Percentiles rank a stretch among this genome's conserved stretches.
phyloP scores from a whole-genome alignment of 225 moss, liverwort and hornwort species.

The Marchantia polymorpha region DNA sequence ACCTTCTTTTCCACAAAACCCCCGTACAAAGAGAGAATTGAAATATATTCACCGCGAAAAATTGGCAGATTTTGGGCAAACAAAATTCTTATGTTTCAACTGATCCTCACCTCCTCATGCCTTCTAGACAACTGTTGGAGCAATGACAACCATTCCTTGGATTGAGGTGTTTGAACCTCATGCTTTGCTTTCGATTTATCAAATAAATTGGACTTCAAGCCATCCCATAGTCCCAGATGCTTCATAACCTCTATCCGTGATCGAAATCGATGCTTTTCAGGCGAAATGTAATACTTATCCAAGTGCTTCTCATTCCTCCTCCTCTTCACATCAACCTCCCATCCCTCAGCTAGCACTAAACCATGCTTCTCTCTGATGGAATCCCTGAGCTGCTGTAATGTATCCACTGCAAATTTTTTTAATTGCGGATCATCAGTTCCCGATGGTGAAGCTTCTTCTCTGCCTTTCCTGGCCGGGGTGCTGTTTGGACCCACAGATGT shows the following conservation, averaged over 20 bases:
- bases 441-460: neutral
- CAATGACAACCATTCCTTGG: slow-evolving; percentile 34
- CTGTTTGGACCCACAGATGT: neutral
- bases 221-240: slow-evolving; percentile 61
- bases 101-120: slow-evolving; percentile 26
- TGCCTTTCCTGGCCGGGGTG: neutral
- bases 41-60: no score
- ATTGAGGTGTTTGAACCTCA: slow-evolving; percentile 35
- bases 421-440: slow-evolving; percentile 44
- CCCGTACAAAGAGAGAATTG: no score
- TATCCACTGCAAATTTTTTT: slow-evolving; percentile 47
- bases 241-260: slow-evolving; percentile 84
- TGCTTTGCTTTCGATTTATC: slow-evolving; percentile 31
- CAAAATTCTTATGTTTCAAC: neutral
- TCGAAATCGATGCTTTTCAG: slow-evolving; percentile 77
- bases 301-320: slow-evolving; percentile 54
- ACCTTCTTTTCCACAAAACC: no score
- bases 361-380: slow-evolving; percentile 62
- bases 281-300: slow-evolving; percentile 86
- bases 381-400: slow-evolving; percentile 69
- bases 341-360: slow-evolving; percentile 57
- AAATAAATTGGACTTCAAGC: slow-evolving; percentile 30
- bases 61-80: neutral
- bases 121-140: slow-evolving; percentile 18
- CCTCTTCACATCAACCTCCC: slow-evolving; percentile 65